Conservation (phyloP, 1,139 yeast species). For the Pneumocystis wakefieldiae region DNA sequence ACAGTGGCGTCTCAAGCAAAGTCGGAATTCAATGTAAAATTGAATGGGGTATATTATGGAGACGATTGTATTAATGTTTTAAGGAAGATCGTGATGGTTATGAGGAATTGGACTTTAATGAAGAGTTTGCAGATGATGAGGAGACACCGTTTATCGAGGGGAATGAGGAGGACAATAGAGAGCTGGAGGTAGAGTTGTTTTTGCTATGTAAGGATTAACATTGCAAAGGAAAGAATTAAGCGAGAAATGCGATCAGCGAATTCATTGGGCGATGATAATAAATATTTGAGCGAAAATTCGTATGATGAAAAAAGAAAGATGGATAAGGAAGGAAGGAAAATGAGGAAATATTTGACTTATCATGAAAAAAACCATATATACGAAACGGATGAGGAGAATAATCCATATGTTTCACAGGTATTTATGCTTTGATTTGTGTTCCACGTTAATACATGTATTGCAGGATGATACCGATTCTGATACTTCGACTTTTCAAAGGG, state of each 20-base stretch:
- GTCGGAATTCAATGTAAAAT: conserved; percentile 17
- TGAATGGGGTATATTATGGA: conserved; percentile 3
- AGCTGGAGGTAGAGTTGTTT: conserved; percentile 39
- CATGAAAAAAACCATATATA: conserved; percentile 81
- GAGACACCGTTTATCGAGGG: conserved; percentile 98
- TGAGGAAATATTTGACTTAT: conserved; percentile 68
- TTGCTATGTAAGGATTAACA: not conserved
- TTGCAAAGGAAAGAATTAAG: conserved; percentile 45
- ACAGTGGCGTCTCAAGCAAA: conserved; percentile 19
- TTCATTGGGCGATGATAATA: conserved; percentile 49
- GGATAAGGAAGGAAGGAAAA: conserved; percentile 80
- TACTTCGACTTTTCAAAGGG: not conserved
- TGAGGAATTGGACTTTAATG: conserved; percentile 88
- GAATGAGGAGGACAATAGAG: conserved; percentile 84
- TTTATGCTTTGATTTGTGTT: not conserved
- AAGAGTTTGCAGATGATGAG: conserved; percentile 96
- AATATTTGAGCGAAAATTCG: conserved; percentile 36
- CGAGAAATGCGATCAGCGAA: conserved; percentile 81
- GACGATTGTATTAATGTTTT: not conserved
- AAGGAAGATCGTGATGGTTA: conserved; percentile 51
- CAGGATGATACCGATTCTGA: not conserved
- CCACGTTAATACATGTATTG: not conserved
- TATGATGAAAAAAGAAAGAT: conserved; percentile 52
- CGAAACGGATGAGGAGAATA: conserved; percentile 80
- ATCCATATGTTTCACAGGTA: conserved; percentile 20